Conservation (phyloP, 805 yeast genomes). For the Candida gorgasii region DNA sequence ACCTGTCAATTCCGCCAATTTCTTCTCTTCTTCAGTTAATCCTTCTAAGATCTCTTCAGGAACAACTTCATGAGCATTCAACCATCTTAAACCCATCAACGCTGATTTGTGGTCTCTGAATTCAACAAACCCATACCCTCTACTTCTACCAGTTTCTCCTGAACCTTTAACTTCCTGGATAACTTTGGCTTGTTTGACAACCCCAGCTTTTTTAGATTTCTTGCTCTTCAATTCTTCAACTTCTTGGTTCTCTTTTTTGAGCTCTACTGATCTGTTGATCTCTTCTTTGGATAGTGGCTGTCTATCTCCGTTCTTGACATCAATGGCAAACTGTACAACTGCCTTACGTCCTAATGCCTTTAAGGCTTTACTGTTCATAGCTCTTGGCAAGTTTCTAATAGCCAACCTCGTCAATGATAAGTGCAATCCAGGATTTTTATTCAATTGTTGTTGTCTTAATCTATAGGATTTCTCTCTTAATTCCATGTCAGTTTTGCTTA, state of each 20-base stretch:
- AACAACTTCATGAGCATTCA: constrained; percentile 88
- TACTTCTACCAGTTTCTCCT: constrained; percentile 83
- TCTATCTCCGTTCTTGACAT: constrained; percentile 71
- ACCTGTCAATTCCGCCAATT: constrained; percentile 54
- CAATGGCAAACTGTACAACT: constrained; percentile 90
- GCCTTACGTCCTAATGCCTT: constrained; percentile 94
- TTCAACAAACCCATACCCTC: constrained; percentile 97
- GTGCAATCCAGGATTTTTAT: constrained; percentile 88
- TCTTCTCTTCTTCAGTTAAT: constrained; percentile 66
- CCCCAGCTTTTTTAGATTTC: constrained; percentile 78
- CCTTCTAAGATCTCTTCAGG: constrained; percentile 69
- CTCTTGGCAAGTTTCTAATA: constrained; percentile 88
- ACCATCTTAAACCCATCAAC: constrained; percentile 94
- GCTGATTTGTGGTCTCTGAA: constrained; percentile 90
- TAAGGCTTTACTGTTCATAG: constrained; percentile 83
- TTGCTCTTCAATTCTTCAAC: constrained; percentile 39
- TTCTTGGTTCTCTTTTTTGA: constrained; percentile 48
- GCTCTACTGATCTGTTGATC: constrained; percentile 71
- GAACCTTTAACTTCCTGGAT: constrained; percentile 90
- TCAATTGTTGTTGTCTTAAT: constrained; percentile 84
- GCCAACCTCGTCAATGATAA: constrained; percentile 94
- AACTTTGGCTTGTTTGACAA: constrained; percentile 90
- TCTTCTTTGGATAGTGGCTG: constrained; percentile 91
- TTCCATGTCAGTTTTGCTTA: constrained; percentile 75
- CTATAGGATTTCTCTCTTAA: constrained; percentile 85